phyloP scores from a whole-genome alignment of 257 asterid species.

The Nicotiana attenuata region DNA sequence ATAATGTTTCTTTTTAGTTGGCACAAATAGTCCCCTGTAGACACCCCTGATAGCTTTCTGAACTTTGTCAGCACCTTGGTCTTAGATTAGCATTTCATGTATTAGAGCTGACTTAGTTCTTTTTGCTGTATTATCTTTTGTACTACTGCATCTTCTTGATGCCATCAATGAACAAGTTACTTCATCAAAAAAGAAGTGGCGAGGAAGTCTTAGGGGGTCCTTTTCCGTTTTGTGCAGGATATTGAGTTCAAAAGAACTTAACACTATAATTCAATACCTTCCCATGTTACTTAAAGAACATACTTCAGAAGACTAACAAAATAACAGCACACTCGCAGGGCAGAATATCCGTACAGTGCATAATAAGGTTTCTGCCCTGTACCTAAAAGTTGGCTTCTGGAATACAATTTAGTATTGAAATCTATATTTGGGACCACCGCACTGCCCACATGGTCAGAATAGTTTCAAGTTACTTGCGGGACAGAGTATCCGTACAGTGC shows the following conservation, averaged over 20 bases:
- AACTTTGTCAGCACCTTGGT: too few relatives aligned
- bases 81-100: too few relatives aligned
- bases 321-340: background rate
- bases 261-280: background rate
- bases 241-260: background rate
- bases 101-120: too few relatives aligned
- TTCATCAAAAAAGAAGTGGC: too few relatives aligned
- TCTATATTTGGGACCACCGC: too few relatives aligned
- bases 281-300: background rate
- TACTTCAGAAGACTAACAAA: background rate
- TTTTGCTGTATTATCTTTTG: too few relatives aligned
- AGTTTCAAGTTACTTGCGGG: background rate
- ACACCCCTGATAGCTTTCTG: too few relatives aligned
- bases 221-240: background rate
- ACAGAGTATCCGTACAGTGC: background rate
- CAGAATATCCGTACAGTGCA: background rate
- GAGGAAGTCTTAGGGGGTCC: background rate
- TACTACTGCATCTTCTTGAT: too few relatives aligned
- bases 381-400: background rate
- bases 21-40: too few relatives aligned
- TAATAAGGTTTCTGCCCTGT: background rate
- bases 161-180: too few relatives aligned
- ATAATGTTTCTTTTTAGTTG: too few relatives aligned
- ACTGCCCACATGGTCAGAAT: too few relatives aligned
- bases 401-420: background rate